A percentile compares a stretch with the other conserved stretches of the same genome.
These are phyloP conservation scores for Fraxinus ornus DNA, from an alignment of 305 asterid genomes.

Conservation along the genomic window DNA sequence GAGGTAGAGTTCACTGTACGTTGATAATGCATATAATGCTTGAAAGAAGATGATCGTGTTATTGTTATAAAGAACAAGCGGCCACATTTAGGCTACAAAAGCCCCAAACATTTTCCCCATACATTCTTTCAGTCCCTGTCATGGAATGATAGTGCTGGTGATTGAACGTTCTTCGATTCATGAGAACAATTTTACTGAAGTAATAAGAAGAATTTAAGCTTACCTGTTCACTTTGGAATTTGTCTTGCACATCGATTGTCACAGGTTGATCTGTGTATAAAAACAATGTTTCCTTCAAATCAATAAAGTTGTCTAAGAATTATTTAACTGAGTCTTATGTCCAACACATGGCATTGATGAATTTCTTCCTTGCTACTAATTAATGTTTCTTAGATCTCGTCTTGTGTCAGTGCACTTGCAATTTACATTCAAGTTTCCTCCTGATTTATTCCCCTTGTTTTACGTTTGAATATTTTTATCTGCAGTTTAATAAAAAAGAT, in stretches of 20 bases:
- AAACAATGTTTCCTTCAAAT: not conserved
- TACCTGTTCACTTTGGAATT: not conserved
- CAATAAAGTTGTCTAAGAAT: not conserved
- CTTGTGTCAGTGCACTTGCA: not conserved
- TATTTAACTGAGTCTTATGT: not conserved
- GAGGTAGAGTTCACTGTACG: constrained; percentile 45
- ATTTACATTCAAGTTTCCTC: not conserved
- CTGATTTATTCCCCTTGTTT: not conserved
- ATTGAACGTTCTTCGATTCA: not conserved
- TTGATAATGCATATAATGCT: not conserved
- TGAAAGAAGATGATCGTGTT: not conserved
- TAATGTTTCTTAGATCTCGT: not conserved
- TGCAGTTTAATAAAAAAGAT: not conserved
- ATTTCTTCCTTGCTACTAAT: not conserved
- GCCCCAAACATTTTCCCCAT: not conserved
- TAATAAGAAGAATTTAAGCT: not conserved
- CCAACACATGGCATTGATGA: not conserved
- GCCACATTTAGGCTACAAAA: not conserved
- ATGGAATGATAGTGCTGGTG: not conserved
- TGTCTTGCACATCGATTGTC: not conserved
- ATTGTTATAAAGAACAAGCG: not conserved
- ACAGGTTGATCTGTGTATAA: not conserved
- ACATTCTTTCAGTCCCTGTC: not conserved
- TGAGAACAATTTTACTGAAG: not conserved
- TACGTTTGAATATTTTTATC: not conserved